Evolutionary conservation across 2,329 filamentous ascomycete genomes (phyloP).

Genomic region (Ilyonectria destructans): DNA sequence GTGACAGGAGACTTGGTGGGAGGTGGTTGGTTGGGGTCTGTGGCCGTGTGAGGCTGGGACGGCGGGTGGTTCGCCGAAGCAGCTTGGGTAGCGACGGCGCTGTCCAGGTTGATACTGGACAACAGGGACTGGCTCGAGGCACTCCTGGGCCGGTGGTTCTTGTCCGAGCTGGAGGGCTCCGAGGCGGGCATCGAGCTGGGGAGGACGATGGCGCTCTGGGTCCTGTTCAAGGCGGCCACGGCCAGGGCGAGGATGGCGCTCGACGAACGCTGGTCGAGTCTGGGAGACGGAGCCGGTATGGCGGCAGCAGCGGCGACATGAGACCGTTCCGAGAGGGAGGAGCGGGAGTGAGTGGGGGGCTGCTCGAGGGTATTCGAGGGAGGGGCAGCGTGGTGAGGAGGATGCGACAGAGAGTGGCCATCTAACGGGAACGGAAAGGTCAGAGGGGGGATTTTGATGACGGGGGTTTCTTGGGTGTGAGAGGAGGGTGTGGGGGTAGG

Average conservation of each 20-base stretch:
- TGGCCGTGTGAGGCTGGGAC: no score
- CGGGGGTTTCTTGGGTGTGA: conserved; percentile 11
- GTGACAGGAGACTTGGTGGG: no score
- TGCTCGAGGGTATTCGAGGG: conserved; percentile 43
- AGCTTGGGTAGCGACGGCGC: no score
- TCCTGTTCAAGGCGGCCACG: conserved; percentile 77
- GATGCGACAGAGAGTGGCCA: conserved; percentile 60
- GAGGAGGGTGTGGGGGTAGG: neutral
- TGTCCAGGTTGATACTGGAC: conserved; percentile 24
- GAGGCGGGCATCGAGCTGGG: conserved; percentile 51
- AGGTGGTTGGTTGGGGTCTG: no score
- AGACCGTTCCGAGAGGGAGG: conserved; percentile 50
- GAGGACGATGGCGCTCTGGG: conserved; percentile 65
- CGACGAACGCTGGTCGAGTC: conserved; percentile 60
- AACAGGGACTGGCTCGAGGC: no score
- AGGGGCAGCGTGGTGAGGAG: conserved; percentile 50
- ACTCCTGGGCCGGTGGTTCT: no score
- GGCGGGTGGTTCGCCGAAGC: no score
- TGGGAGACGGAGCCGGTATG: conserved; percentile 48
- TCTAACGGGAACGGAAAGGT: conserved; percentile 59
- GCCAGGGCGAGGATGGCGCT: conserved; percentile 69
- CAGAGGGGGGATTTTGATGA: conserved; percentile 48
- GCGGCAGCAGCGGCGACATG: conserved; percentile 44
- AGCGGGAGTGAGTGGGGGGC: conserved; percentile 46
- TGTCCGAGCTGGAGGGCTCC: no score